phyloP scores from a whole-genome alignment of 495 filamentous ascomycete species.

The Neurospora tetrasperma region DNA sequence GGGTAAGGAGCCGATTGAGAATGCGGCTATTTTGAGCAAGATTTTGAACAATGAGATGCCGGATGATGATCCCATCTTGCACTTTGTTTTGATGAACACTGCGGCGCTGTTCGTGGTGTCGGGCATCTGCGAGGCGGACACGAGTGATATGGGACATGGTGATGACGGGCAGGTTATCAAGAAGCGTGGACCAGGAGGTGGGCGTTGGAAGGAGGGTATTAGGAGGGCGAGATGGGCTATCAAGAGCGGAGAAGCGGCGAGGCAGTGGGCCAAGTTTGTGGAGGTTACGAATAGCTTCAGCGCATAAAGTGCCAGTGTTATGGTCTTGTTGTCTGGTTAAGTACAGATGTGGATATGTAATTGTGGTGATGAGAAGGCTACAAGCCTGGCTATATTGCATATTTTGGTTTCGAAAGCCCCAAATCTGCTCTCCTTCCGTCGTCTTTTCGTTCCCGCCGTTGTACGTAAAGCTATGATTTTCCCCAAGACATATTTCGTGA shows the following conservation, averaged over 20 bases:
- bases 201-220: conserved; percentile 88
- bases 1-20: conserved; percentile 77
- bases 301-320: not conserved
- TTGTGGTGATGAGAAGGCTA: not conserved
- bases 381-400: not conserved
- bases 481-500: not conserved
- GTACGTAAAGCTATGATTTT: not conserved
- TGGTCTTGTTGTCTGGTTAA: not conserved
- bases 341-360: not conserved
- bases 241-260: conserved; percentile 68
- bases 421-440: not conserved
- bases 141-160: conserved; percentile 56
- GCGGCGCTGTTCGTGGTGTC: conserved; percentile 75
- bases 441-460: not conserved
- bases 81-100: conserved; percentile 91
- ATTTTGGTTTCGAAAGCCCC: not conserved
- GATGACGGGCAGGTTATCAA: conserved; percentile 61
- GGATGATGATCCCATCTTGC: conserved; percentile 70
- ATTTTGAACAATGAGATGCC: conserved; percentile 65
- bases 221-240: conserved; percentile 75
- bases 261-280: conserved; percentile 60
- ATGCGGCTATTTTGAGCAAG: conserved; percentile 68
- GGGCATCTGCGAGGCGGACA: conserved; percentile 77
- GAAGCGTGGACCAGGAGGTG: conserved; percentile 72
- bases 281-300: conserved; percentile 37